These are phyloP conservation scores for Kokia cookei DNA, from an alignment of 441 rosid genomes.

Conservation along the genomic window DNA sequence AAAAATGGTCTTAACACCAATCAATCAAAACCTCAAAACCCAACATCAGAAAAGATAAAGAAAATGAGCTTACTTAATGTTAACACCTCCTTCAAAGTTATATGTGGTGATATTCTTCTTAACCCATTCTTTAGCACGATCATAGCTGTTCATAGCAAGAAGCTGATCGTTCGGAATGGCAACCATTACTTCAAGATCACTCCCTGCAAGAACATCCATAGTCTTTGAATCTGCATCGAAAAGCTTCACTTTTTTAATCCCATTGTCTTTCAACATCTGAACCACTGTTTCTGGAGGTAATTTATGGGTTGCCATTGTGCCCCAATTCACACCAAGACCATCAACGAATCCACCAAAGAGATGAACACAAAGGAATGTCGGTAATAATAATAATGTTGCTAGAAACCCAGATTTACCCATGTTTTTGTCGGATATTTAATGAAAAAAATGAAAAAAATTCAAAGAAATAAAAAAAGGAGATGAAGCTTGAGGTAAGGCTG, in stretches of 20 bases:
- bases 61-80: constrained; percentile 56
- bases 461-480: background rate
- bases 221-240: constrained; percentile 74
- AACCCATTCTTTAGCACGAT: constrained; percentile 77
- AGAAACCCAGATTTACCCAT: constrained; percentile 32
- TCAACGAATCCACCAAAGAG: constrained; percentile 23
- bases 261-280: constrained; percentile 72
- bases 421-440: background rate
- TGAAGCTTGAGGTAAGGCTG: background rate
- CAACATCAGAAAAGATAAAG: background rate
- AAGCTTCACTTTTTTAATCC: constrained; percentile 79
- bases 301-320: constrained; percentile 70
- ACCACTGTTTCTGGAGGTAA: constrained; percentile 68
- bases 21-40: background rate
- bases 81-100: constrained; percentile 78
- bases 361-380: constrained; percentile 20
- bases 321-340: constrained; percentile 93
- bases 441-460: background rate
- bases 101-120: constrained; percentile 58
- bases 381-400: constrained; percentile 17
- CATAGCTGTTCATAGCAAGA: constrained; percentile 45
- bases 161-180: constrained; percentile 94
- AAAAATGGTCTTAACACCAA: background rate
- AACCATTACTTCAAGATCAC: constrained; percentile 83
- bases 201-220: constrained; percentile 75